Base-by-base conservation (phyloP, 495 filamentous ascomycete species). In the Cenococcum geophilum region DNA sequence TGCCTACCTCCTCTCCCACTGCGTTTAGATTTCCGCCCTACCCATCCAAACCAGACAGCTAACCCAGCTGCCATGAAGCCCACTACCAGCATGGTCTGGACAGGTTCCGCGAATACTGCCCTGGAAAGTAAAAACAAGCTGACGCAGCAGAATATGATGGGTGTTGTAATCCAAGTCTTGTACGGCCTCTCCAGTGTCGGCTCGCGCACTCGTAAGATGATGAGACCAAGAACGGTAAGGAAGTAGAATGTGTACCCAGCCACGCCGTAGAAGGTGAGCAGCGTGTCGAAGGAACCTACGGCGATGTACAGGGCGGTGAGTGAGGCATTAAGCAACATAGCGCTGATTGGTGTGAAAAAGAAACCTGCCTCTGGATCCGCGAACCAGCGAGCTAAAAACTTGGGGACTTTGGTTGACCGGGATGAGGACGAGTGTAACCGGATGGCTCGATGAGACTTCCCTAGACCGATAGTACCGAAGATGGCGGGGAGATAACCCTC, bases 181-280 rank as follows among this genome's bases (percentile, higher is more conserved):
- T 97, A 98, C 1, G 93, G 91, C 22, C 93, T 75, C 72, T 97
- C 91, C 22, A 97, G 78, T 59, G 83, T 76, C 8, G 95, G 95
- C 72, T 97, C 93, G 42, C 81, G 82, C n/a, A 97, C 87, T 23
- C 93, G 78, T 62, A 98, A 77, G 34, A 97, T 83, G 57, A 98
- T 95, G 32, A 98, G 79, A 0, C 93, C 93, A 0, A 98, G 83
- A 0, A 98, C 93, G 0, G 92, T 95, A 35, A 95, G 71, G 74
- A 98, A 98, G 75, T 98, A 98, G 72, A 97, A 97, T 0, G 86
- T 89, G 72, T 97, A 98, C 6, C 91, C 91, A 3, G 92, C 93
- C 0, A 98, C 93, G 32, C 95, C 93, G 75, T 96, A 97, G 75
- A 98, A 98, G 5, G 91, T 97, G 53, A 97, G 77, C 0, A 98